Base-by-base conservation (phyloP, 2,329 filamentous ascomycete species). In the Trichoderma atrobrunneum region DNA sequence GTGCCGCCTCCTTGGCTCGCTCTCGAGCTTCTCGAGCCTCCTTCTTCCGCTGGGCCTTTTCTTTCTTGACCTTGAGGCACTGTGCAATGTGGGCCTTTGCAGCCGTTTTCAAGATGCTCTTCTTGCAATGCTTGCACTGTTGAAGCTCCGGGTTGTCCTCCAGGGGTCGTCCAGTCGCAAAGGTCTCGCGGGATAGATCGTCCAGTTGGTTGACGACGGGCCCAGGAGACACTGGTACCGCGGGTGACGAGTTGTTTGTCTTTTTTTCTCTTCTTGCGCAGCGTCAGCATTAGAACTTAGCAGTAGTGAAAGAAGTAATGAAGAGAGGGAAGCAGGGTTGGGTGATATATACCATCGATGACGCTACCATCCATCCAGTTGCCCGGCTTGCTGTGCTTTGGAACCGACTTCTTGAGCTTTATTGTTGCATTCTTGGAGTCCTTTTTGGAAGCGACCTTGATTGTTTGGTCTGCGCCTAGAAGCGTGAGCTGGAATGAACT, bases 61-160 rank as follows among this genome's bases (percentile, higher is more conserved):
- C 91, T 77, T 92, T 94, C 83, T 97, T 97, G 71, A 94, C 89
- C 76, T 91, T 92, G 72, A 98, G 84, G 78, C 95, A 99, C 60
- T 91, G 89, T 48, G 91, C 91, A 73, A 97, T 93, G 78, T 99
- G 95, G 21, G 89, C 88, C 72, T 91, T 91, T 2, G 93, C 92
- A 0, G 90, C 90, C 36, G 89, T 89, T 77, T 91, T 92, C 16
- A 96, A 85, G 14, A 97, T 89, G 66, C 92, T 92, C 77, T 97
- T 95, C 82, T 96, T 97, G 84, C 95, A 99, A 80, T 97, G 94
- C 80, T 96, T 98, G 87, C 95, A 99, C 76, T 92, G 87, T 65
- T 96, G 90, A 11, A 93, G 87, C 74, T 97, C 93, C 12, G 92
- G 88, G 71, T 86, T 87, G 78, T 97, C 95, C 76, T 94, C 91